phyloP scores from a whole-genome alignment of 495 filamentous ascomycete genomes.

The Amniculicola lignicola region DNA sequence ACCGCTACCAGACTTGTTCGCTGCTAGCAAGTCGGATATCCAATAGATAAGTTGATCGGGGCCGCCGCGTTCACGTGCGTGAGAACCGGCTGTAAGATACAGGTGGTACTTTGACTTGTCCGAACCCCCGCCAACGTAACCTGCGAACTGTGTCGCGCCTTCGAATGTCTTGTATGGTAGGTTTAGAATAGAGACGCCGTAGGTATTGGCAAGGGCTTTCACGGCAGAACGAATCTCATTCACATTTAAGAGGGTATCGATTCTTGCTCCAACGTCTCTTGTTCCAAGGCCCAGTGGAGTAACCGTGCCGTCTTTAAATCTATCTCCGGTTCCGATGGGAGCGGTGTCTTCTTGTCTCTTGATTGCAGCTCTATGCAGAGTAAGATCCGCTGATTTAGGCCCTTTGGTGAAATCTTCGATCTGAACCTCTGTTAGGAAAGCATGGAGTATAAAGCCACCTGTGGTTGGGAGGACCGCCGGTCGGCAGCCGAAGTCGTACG shows the following conservation, averaged over 20 bases:
- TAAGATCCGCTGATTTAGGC: neutral
- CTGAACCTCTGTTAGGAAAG: conserved; percentile 9
- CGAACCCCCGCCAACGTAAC: conserved; percentile 31
- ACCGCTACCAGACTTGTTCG: conserved; percentile 39
- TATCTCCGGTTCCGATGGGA: conserved; percentile 38
- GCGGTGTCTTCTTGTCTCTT: neutral
- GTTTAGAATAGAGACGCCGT: conserved; percentile 36
- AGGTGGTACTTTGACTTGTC: conserved; percentile 37
- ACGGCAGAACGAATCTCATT: conserved; percentile 40
- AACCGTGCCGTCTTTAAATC: conserved; percentile 34
- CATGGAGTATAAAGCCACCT: conserved; percentile 13
- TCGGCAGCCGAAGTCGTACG: conserved; percentile 19
- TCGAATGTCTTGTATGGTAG: conserved; percentile 41
- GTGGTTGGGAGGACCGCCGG: conserved; percentile 4
- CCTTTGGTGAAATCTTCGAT: conserved; percentile 1
- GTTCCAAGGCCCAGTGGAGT: conserved; percentile 38
- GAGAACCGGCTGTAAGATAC: conserved; percentile 39
- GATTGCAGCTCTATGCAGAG: neutral
- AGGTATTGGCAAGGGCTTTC: conserved; percentile 36
- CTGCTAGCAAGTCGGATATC: conserved; percentile 42
- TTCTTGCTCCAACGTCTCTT: neutral
- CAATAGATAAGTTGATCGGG: conserved; percentile 43
- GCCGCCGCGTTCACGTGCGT: conserved; percentile 43
- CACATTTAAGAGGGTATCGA: conserved; percentile 38
- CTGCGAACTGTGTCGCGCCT: conserved; percentile 30